Evolutionary conservation across 2,329 filamentous ascomycete species (phyloP).

Genomic region (Myrmaecium sp.): DNA sequence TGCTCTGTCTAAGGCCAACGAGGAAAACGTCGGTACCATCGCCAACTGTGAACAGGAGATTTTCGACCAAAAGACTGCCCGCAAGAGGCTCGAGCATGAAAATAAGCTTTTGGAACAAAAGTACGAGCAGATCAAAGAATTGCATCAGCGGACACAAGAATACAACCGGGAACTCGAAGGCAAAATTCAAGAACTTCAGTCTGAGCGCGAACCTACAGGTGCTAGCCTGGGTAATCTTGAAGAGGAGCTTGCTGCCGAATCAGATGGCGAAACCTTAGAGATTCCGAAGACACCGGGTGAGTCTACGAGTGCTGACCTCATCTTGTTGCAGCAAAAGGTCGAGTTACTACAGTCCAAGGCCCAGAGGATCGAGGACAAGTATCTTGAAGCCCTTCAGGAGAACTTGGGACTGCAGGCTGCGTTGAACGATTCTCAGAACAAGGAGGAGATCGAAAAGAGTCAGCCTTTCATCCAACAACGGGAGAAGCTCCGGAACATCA

Average conservation of each 20-base stretch:
- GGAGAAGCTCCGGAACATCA: slow-evolving; percentile 6
- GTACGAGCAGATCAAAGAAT: slow-evolving; percentile 28
- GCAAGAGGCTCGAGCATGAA: slow-evolving; percentile 31
- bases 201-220: slow-evolving; percentile 10
- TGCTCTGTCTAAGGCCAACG: slow-evolving; percentile 31
- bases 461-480: slow-evolving; percentile 8
- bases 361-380: slow-evolving; percentile 21
- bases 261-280: slow-evolving; percentile 1
- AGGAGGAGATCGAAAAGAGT: not conserved
- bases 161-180: slow-evolving; percentile 29
- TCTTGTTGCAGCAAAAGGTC: slow-evolving; percentile 23
- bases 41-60: slow-evolving; percentile 34
- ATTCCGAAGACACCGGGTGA: slow-evolving; percentile 2
- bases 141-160: slow-evolving; percentile 31
- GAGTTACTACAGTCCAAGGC: slow-evolving; percentile 19
- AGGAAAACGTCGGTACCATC: slow-evolving; percentile 32
- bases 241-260: slow-evolving; percentile 21
- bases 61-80: slow-evolving; percentile 31
- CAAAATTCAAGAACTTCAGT: slow-evolving; percentile 24
- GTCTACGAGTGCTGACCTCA: slow-evolving; percentile 7
- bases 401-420: slow-evolving; percentile 21
- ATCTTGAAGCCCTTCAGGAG: slow-evolving; percentile 25
- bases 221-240: slow-evolving; percentile 16
- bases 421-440: slow-evolving; percentile 11
- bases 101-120: slow-evolving; percentile 29